Percentiles rank a stretch among this genome's conserved stretches.
Evolutionary conservation across 78 protist species (phyloP).

Genomic region (Dictyostelium firmibasis): DNA sequence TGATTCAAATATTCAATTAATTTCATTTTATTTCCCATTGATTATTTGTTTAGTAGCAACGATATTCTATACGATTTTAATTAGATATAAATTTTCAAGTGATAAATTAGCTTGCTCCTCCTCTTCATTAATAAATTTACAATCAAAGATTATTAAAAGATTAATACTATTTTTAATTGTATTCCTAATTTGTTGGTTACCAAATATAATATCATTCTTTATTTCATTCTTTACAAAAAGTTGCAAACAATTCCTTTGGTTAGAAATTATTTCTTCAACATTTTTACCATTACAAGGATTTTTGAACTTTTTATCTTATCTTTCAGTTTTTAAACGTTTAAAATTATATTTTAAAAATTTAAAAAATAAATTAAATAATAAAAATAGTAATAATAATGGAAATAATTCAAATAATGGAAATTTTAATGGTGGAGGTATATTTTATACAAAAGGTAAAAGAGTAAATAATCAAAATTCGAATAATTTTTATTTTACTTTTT

Average conservation of each 20-base stretch:
- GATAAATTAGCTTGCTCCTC: background rate
- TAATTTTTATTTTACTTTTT: constrained; percentile 10
- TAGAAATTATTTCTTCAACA: background rate
- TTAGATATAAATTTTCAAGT: background rate
- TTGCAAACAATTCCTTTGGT: background rate
- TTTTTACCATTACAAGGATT: background rate
- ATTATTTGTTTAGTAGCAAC: background rate
- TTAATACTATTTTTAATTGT: background rate
- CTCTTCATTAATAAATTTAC: background rate
- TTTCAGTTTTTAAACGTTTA: background rate
- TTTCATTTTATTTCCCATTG: background rate
- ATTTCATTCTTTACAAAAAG: background rate
- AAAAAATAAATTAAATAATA: background rate
- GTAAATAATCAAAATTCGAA: background rate
- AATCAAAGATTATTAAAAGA: background rate
- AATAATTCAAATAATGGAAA: background rate
- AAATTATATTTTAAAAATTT: background rate
- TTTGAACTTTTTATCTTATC: background rate
- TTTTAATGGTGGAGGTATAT: background rate
- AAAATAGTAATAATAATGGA: background rate
- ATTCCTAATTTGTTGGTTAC: constrained; percentile 10
- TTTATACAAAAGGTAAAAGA: background rate
- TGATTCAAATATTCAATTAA: background rate
- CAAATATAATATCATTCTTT: background rate
- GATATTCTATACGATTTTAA: background rate